These are phyloP conservation scores for Coemansia sp. DNA, from an alignment of 192 early-diverging fungal genomes.

Conservation along the genomic window DNA sequence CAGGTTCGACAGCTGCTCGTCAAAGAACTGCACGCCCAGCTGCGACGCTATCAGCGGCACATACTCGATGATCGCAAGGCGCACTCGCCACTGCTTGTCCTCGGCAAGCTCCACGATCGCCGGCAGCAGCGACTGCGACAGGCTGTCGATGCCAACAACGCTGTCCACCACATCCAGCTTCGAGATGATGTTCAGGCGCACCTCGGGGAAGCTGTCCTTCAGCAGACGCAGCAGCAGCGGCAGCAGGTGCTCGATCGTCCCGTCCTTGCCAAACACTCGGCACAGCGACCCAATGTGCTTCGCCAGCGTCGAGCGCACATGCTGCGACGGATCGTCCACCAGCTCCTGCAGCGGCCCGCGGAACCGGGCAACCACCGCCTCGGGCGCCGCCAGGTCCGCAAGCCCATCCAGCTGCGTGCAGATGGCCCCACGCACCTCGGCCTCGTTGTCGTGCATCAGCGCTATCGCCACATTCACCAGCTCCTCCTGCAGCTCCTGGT, in stretches of 20 bases:
- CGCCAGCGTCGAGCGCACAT: constrained; percentile 93
- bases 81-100: constrained; percentile 99
- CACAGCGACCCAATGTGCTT: constrained; percentile 95
- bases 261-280: constrained; percentile 92
- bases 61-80: constrained; percentile 98
- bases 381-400: constrained; percentile 73
- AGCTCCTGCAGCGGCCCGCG: constrained; percentile 92
- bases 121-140: constrained; percentile 95
- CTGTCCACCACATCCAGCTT: constrained; percentile 95
- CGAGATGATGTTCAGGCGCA: constrained; percentile 97
- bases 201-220: constrained; percentile 97
- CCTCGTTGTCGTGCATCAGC: constrained; percentile 93
- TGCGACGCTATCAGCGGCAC: constrained; percentile 96
- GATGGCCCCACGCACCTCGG: constrained; percentile 95
- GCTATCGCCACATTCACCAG: constrained; percentile 82
- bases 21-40: constrained; percentile 95
- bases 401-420: constrained; percentile 82
- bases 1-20: constrained; percentile 89
- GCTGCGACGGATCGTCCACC: constrained; percentile 93
- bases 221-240: constrained; percentile 95
- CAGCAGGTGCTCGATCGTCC: constrained; percentile 91
- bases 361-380: constrained; percentile 73
- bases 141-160: constrained; percentile 95
- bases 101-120: constrained; percentile 99
- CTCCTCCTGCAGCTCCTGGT: constrained; percentile 67